Evolutionary conservation across 2,329 filamentous ascomycete genomes (phyloP), one percentile per base, ranked within the genome.

Genomic region (Phialophora tarda): DNA sequence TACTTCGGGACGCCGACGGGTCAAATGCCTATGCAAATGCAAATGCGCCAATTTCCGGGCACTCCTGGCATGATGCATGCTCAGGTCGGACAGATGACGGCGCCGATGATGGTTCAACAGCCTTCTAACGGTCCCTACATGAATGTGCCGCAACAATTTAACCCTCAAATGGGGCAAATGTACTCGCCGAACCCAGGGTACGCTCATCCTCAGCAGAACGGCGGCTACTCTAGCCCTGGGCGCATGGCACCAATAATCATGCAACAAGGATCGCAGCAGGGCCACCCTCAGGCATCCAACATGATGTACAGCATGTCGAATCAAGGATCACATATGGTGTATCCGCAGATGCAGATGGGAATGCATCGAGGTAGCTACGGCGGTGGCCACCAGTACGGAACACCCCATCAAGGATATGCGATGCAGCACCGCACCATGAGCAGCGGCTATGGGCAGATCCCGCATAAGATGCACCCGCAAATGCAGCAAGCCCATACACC

Each of bases 261-360:
- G 74, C 93, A 93, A 71, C 92, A 97, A 80, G 92, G 92, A 63
- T 97, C 93, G 30, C 94, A 97, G 75, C 93, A 96, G 77, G 93
- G 93, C 48, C 92, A 96, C 76, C 83, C 89, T 73, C 89, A 89
- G 51, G 88, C 84, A 61, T 89, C 89, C 75, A 91, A 90, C 75
- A 72, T 73, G 71, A 73, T 73, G 70, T 73, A 68, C 56, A 67
- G 69, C 56, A 62, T 66, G 17, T 68, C 67, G 41, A 90, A 88
- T 74, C 91, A 92, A 75, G 90, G 90, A 44, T 86, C 88, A 61
- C 66, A 65, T 93, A 90, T 78, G 82, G 84, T 54, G 23, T 72
- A 70, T 66, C 86, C 87, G 34, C 90, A 90, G 72, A 90, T 91
- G 71, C 89, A 91, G 77, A 90, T 88, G 82, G 84, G 83, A 71